Evolutionary conservation across 208 protist species (phyloP), one percentile per base, ranked within the genome.

Genomic region (Crithidia expoeki): DNA sequence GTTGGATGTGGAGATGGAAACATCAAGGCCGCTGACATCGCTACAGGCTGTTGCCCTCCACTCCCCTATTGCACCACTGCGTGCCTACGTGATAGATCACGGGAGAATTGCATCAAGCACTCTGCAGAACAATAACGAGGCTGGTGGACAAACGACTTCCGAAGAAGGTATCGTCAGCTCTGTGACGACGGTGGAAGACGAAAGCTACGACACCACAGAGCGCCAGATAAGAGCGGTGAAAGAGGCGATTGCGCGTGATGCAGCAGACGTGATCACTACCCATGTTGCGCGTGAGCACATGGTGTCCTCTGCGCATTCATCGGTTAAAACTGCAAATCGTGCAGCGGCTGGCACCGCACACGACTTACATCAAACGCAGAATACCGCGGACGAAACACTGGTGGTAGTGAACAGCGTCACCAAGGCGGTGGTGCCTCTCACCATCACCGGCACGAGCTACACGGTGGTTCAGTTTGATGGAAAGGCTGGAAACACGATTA

Each of bases 401-500:
- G 73, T 66, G 12, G 27, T 62, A 21, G 42, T 68, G 23, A 32
- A 38, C 33, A 52, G 65, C 17, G 21, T 23, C 23, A 56, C 44
- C 25, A 57, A 46, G 9, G 57, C 52, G 2, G 50, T 59, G 0
- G 19, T 83, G 5, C 72, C 77, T 0, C 30, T 87, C 42, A 67
- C 21, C n/a, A 49, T 83, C 11, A 27, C 53, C 0, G 77, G 68
- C 49, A 63, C 36, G 55, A 40, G 57, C 49, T 61, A 68, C 57
- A 87, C 70, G 0, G 64, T 86, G 1, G 57, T 88, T 1, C 46
- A 80, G 68, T 83, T 89, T 44, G 55, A 52, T 25, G 76, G 52
- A 23, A 28, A 77, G 38, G 56, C 65, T 14, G 62, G 60, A 10
- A 55, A 88, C 60, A 76, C 60, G 16, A 57, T 92, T 38, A 79